Conservation (phyloP, 495 filamentous ascomycete species). For the Jackrogersella multiformis region DNA sequence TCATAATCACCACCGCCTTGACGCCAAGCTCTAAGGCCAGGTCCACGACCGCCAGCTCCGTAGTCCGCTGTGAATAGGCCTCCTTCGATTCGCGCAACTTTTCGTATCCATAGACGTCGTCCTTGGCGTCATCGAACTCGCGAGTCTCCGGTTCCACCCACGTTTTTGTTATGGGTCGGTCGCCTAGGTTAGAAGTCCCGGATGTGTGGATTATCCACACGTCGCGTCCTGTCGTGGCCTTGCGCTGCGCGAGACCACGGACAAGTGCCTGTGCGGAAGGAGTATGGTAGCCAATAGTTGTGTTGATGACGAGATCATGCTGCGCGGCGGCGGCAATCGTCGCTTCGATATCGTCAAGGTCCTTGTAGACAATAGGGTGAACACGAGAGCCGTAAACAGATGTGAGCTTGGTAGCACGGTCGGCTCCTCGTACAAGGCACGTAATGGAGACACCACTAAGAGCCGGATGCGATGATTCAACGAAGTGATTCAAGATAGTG, state of each 20-base stretch:
- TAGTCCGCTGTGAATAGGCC: slow-evolving; percentile 56
- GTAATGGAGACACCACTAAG: slow-evolving; percentile 26
- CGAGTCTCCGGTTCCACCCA: slow-evolving; percentile 47
- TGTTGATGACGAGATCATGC: slow-evolving; percentile 55
- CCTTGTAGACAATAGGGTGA: slow-evolving; percentile 33
- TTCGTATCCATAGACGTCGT: slow-evolving; percentile 56
- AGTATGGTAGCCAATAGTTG: slow-evolving; percentile 47
- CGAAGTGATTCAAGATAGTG: slow-evolving; percentile 36
- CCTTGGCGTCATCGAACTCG: slow-evolving; percentile 53
- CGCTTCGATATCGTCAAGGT: slow-evolving; percentile 46
- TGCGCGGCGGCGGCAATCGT: slow-evolving; percentile 44
- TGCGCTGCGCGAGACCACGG: slow-evolving; percentile 49
- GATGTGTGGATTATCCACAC: slow-evolving; percentile 56
- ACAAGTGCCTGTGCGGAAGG: slow-evolving; percentile 47
- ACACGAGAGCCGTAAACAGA: slow-evolving; percentile 37
- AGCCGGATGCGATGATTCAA: slow-evolving; percentile 24
- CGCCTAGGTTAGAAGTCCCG: slow-evolving; percentile 59
- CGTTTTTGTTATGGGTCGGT: slow-evolving; percentile 51
- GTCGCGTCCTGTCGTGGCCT: slow-evolving; percentile 40
- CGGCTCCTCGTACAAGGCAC: slow-evolving; percentile 29
- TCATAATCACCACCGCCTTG: slow-evolving; percentile 58
- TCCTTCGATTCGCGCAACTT: slow-evolving; percentile 46
- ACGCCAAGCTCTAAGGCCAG: slow-evolving; percentile 51
- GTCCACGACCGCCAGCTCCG: slow-evolving; percentile 58
- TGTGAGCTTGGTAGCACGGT: slow-evolving; percentile 31